A percentile compares a stretch with the other conserved stretches of the same genome.
These are phyloP conservation scores for Knufia fluminis DNA, from an alignment of 2,329 filamentous ascomycete species.

Conservation along the genomic window DNA sequence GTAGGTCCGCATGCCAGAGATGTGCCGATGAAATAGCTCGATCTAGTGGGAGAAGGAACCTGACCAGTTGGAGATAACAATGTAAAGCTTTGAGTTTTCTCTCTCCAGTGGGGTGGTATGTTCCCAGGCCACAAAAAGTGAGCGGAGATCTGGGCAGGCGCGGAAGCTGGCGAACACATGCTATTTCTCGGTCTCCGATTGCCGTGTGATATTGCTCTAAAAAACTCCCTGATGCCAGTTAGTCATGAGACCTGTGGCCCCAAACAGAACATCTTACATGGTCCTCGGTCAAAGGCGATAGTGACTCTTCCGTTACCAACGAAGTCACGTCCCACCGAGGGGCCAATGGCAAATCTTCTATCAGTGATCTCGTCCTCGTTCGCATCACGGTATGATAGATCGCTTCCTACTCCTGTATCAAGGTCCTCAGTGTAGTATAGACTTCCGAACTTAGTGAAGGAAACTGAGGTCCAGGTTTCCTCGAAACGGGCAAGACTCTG, in stretches of 20 bases:
- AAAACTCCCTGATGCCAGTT: too few species aligned
- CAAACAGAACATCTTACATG: conserved; percentile 1
- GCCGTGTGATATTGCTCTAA: neutral
- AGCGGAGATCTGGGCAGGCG: neutral
- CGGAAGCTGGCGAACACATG: neutral
- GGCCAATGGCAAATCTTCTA: neutral
- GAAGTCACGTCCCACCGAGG: neutral
- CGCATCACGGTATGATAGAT: neutral
- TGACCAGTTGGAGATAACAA: conserved; percentile 10
- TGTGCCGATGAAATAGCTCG: conserved; percentile 14
- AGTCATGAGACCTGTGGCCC: too few species aligned
- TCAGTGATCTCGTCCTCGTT: neutral
- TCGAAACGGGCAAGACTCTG: neutral
- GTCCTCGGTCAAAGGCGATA: neutral
- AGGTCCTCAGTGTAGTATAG: neutral
- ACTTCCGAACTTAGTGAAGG: neutral
- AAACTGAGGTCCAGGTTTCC: neutral
- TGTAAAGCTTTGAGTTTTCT: conserved; percentile 18
- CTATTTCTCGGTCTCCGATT: neutral
- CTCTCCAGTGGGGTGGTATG: neutral
- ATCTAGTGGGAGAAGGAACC: neutral
- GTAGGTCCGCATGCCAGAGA: conserved; percentile 20
- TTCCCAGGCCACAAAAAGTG: conserved; percentile 2
- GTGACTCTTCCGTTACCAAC: neutral
- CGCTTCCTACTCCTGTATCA: neutral